These are phyloP conservation scores for Punica granatum DNA, from an alignment of 345 rosid species.

Conservation along the genomic window DNA sequence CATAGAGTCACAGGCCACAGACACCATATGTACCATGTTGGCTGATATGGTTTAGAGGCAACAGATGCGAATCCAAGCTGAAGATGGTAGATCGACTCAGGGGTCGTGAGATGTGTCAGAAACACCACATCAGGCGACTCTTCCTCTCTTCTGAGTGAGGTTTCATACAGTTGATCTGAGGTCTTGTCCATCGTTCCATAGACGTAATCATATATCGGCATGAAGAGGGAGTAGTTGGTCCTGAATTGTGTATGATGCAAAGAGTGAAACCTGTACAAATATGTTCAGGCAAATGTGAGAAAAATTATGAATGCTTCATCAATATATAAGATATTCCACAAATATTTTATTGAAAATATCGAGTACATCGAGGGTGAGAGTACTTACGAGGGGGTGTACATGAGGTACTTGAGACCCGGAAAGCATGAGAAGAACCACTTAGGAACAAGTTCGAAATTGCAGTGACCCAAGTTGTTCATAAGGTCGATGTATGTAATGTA, in stretches of 20 bases:
- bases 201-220: constrained; percentile 18
- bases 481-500: constrained; percentile 31
- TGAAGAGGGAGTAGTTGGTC: constrained; percentile 14
- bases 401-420: constrained; percentile 42
- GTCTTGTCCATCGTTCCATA: constrained; percentile 15
- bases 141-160: constrained; percentile 22
- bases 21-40: constrained; percentile 37
- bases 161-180: constrained; percentile 7
- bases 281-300: too few relatives aligned
- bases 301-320: too few relatives aligned
- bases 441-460: constrained; percentile 55
- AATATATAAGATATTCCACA: too few relatives aligned
- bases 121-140: constrained; percentile 57
- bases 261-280: constrained; percentile 10
- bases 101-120: constrained; percentile 52
- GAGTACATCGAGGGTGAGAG: neutral
- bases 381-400: constrained; percentile 56
- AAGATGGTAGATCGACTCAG: constrained; percentile 52
- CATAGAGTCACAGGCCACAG: constrained; percentile 59
- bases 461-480: constrained; percentile 52
- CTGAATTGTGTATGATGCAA: constrained; percentile 19
- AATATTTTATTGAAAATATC: too few relatives aligned
- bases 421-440: constrained; percentile 28
- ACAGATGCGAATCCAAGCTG: constrained; percentile 49
- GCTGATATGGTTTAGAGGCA: constrained; percentile 42